A percentile compares a stretch with the other conserved stretches of the same genome.
Conservation (phyloP, 106 monocot species). For the Dactylorhiza incarnata region DNA sequence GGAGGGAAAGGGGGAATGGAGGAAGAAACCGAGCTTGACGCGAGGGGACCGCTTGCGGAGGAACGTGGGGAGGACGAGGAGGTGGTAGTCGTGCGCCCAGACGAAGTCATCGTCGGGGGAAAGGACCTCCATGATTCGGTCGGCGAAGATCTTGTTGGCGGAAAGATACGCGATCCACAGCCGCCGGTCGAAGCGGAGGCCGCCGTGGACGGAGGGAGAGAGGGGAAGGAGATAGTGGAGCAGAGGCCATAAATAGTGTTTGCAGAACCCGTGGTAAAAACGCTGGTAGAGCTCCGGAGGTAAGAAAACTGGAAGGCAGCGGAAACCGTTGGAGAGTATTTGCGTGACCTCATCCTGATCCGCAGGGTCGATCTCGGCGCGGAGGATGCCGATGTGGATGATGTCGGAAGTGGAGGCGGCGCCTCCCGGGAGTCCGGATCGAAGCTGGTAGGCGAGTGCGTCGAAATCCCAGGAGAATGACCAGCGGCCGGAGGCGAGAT, state of each 20-base stretch:
- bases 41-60: slow-evolving; percentile 32
- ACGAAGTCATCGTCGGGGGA: slow-evolving; percentile 49
- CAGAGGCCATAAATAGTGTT: slow-evolving; percentile 50
- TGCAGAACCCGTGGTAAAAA: slow-evolving; percentile 60
- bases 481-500: slow-evolving; percentile 18
- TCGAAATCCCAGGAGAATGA: slow-evolving; percentile 20
- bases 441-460: slow-evolving; percentile 16
- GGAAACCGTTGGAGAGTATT: slow-evolving; percentile 20
- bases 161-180: slow-evolving; percentile 43
- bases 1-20: slow-evolving; percentile 53
- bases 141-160: slow-evolving; percentile 50
- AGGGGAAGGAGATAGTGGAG: slow-evolving; percentile 48
- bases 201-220: slow-evolving; percentile 5
- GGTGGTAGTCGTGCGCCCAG: slow-evolving; percentile 59
- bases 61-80: slow-evolving; percentile 45
- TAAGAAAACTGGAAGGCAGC: slow-evolving; percentile 37
- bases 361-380: background rate
- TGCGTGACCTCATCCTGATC: slow-evolving; percentile 18
- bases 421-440: slow-evolving; percentile 8
- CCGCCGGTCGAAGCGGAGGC: slow-evolving; percentile 22
- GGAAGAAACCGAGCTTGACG: slow-evolving; percentile 48
- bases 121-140: slow-evolving; percentile 31
- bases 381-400: slow-evolving; percentile 13
- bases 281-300: slow-evolving; percentile 19
- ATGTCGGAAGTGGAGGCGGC: slow-evolving; percentile 9